phyloP scores from a whole-genome alignment of 2,329 filamentous ascomycete genomes.

The Seiridium cupressi region DNA sequence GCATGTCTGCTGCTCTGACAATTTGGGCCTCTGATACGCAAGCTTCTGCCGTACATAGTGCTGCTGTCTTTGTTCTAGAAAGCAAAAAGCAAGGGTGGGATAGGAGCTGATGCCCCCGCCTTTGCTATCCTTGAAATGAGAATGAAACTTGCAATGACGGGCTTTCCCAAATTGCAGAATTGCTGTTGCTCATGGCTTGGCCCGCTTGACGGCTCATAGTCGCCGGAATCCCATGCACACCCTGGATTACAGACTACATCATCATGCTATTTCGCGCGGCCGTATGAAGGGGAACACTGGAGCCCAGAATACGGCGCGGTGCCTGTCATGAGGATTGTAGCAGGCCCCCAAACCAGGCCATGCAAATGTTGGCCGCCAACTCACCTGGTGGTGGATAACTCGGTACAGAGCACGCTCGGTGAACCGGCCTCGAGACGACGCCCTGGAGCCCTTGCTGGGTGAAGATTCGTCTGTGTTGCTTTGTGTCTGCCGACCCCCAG shows the following conservation, averaged over 20 bases:
- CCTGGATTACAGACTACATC: neutral
- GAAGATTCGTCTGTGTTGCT: too few relatives aligned
- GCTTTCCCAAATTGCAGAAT: neutral
- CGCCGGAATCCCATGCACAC: neutral
- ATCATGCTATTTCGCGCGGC: neutral
- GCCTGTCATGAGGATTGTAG: neutral
- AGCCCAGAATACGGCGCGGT: neutral
- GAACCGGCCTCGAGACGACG: neutral
- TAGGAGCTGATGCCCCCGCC: neutral
- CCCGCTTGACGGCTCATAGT: neutral
- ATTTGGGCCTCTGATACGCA: neutral
- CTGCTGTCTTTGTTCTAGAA: conserved; percentile 1
- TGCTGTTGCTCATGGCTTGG: neutral
- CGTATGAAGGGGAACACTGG: neutral
- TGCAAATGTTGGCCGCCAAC: neutral
- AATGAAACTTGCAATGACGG: neutral
- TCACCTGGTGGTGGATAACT: neutral
- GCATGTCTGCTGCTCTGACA: neutral
- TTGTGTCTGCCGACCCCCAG: too few relatives aligned
- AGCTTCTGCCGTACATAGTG: neutral
- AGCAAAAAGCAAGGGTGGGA: neutral
- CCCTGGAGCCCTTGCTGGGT: neutral
- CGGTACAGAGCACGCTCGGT: neutral
- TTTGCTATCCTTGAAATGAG: neutral
- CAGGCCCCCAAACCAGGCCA: neutral